A percentile compares a stretch with the other conserved stretches of the same genome.
Conservation (phyloP, 805 yeast species). For the Cyberlindnera maclurae region DNA sequence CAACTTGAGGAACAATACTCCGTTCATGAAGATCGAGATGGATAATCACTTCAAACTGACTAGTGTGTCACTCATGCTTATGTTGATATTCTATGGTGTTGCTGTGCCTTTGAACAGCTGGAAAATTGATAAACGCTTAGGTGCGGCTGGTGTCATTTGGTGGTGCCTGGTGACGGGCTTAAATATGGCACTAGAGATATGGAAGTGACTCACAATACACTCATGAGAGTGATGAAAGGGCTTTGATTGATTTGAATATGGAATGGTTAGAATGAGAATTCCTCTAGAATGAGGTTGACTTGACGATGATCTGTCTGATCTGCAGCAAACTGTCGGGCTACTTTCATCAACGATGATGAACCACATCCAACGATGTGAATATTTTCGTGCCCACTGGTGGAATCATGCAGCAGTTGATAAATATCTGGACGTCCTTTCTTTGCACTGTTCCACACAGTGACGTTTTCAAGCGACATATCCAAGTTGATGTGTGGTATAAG, state of each 20-base stretch:
- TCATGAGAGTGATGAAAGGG: background rate
- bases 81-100: conserved; percentile 17
- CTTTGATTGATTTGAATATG: background rate
- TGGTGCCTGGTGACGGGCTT: conserved; percentile 21
- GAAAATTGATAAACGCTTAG: conserved; percentile 20
- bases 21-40: conserved; percentile 10
- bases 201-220: too few relatives aligned
- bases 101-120: conserved; percentile 20
- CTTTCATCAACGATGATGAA: conserved; percentile 15
- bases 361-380: conserved; percentile 23
- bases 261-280: conserved; percentile 14
- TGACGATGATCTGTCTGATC: conserved; percentile 1
- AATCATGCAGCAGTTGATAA: conserved; percentile 10
- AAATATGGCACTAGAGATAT: too few relatives aligned
- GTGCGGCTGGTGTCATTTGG: conserved; percentile 18
- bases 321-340: conserved; percentile 18
- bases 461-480: background rate
- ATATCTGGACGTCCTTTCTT: conserved; percentile 17
- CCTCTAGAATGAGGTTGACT: conserved; percentile 18
- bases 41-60: conserved; percentile 20
- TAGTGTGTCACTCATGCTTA: conserved; percentile 16
- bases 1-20: conserved; percentile 12
- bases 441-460: conserved; percentile 16
- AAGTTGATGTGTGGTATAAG: conserved; percentile 4
- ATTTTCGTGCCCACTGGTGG: conserved; percentile 1